Conservation (phyloP, 352 stramenopile genomes). For the Elongisporangium senticosum region DNA sequence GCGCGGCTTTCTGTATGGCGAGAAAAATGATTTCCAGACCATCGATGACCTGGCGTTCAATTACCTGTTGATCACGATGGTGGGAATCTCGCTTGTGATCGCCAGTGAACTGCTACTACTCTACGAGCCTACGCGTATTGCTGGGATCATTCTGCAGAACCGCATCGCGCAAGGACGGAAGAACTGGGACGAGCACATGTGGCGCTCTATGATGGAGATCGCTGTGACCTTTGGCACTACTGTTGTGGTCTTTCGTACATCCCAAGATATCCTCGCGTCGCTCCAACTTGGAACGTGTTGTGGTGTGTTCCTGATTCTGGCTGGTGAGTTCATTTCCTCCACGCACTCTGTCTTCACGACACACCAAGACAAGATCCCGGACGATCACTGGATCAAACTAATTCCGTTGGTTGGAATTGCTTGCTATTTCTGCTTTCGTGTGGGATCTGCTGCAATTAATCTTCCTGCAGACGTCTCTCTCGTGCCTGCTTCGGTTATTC, state of each 20-base stretch:
- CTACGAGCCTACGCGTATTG: conserved; percentile 51
- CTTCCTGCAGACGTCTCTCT: conserved; percentile 34
- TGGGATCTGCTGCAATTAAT: conserved; percentile 36
- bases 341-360: conserved; percentile 17
- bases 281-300: conserved; percentile 69
- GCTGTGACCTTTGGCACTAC: conserved; percentile 49
- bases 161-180: conserved; percentile 60
- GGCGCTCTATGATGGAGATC: conserved; percentile 58
- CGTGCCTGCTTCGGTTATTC: conserved; percentile 26
- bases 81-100: conserved; percentile 69
- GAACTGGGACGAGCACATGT: conserved; percentile 59
- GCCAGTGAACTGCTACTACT: conserved; percentile 71
- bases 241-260: conserved; percentile 48
- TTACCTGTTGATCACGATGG: conserved; percentile 67
- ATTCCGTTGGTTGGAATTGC: conserved; percentile 59
- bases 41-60: conserved; percentile 63
- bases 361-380: conserved; percentile 35
- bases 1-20: conserved; percentile 34
- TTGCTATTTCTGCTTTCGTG: conserved; percentile 51
- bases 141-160: conserved; percentile 58
- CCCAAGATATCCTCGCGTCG: conserved; percentile 55
- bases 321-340: conserved; percentile 38
- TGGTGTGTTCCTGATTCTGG: conserved; percentile 50
- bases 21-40: conserved; percentile 22
- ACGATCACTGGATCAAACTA: conserved; percentile 78